Percentiles rank a stretch among this genome's conserved stretches.
These are phyloP conservation scores for Tremellales sp. DNA, from an alignment of 1,284 basidiomycete species.

Conservation along the genomic window DNA sequence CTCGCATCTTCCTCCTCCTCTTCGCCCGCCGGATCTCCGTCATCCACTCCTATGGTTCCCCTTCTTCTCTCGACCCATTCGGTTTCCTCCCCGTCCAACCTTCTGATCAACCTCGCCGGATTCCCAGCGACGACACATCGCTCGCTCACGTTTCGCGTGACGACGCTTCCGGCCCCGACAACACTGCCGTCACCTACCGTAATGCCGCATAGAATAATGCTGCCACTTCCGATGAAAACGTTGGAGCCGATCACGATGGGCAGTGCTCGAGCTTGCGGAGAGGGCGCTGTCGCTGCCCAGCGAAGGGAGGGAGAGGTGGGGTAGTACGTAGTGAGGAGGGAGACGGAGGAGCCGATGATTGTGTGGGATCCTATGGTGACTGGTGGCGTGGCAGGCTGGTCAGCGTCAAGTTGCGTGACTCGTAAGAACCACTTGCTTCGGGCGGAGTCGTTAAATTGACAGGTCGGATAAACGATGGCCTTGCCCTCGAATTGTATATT, in stretches of 20 bases:
- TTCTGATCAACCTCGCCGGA: slow-evolving; percentile 50
- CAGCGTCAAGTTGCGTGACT: slow-evolving; percentile 27
- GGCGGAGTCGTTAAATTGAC: slow-evolving; percentile 45
- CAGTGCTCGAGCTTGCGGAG: slow-evolving; percentile 45
- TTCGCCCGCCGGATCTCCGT: too few species aligned
- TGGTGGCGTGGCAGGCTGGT: slow-evolving; percentile 6
- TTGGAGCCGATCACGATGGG: slow-evolving; percentile 49
- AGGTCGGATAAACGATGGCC: too few species aligned
- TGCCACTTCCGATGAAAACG: slow-evolving; percentile 52
- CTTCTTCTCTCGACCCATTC: too few species aligned
- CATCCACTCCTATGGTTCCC: too few species aligned
- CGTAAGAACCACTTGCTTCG: slow-evolving; percentile 43
- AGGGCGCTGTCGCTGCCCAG: too few species aligned
- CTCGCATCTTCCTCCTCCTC: too few species aligned
- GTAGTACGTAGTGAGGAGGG: slow-evolving; percentile 48
- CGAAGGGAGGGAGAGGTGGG: too few species aligned
- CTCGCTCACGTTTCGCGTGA: slow-evolving; percentile 50
- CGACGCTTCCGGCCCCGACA: slow-evolving; percentile 52
- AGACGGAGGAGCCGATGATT: slow-evolving; percentile 47
- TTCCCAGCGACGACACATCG: slow-evolving; percentile 51
- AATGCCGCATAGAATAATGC: slow-evolving; percentile 50
- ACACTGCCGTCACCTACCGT: slow-evolving; percentile 52
- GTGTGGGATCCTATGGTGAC: slow-evolving; percentile 46
- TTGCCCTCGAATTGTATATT: slow-evolving; percentile 19
- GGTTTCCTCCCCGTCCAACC: too few species aligned